Evolutionary conservation across 805 yeast species (phyloP).

Genomic region (Nakazawaea pomicola): DNA sequence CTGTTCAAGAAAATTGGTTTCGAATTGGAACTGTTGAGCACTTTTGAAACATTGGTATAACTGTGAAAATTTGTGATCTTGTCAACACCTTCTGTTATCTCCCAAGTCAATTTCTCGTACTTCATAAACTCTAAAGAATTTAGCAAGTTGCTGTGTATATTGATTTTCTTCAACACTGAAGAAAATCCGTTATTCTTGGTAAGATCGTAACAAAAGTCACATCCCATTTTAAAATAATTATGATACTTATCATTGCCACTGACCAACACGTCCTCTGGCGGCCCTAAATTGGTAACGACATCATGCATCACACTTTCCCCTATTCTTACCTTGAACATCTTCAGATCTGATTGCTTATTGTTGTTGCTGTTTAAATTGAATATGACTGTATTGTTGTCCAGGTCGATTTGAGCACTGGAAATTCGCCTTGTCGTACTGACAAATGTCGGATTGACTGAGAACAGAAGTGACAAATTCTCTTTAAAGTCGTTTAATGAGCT

Average conservation of each 20-base stretch:
- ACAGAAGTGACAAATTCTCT: slow-evolving; percentile 8
- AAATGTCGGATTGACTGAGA: not conserved
- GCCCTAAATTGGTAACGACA: slow-evolving; percentile 42
- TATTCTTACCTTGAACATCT: slow-evolving; percentile 22
- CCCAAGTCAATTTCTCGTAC: slow-evolving; percentile 48
- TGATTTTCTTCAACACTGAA: slow-evolving; percentile 35
- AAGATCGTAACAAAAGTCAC: slow-evolving; percentile 48
- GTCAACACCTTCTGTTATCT: slow-evolving; percentile 18
- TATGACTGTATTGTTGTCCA: not conserved
- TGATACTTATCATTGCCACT: slow-evolving; percentile 36
- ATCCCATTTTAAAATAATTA: slow-evolving; percentile 50
- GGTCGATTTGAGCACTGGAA: not conserved
- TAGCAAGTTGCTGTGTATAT: slow-evolving; percentile 49
- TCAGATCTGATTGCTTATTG: not conserved
- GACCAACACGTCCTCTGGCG: slow-evolving; percentile 47
- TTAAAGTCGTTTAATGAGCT: slow-evolving; percentile 23
- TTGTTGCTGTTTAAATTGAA: too few species aligned
- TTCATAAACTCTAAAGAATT: slow-evolving; percentile 48
- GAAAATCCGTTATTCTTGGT: slow-evolving; percentile 23
- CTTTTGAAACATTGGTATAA: slow-evolving; percentile 2
- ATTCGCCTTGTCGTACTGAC: not conserved
- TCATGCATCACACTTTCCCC: slow-evolving; percentile 47
- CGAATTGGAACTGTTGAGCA: slow-evolving; percentile 5
- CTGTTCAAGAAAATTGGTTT: slow-evolving; percentile 27
- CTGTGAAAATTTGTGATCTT: not conserved